These are phyloP conservation scores for Lasiodiplodia sp. DNA, from an alignment of 2,329 filamentous ascomycete species.

Conservation along the genomic window DNA sequence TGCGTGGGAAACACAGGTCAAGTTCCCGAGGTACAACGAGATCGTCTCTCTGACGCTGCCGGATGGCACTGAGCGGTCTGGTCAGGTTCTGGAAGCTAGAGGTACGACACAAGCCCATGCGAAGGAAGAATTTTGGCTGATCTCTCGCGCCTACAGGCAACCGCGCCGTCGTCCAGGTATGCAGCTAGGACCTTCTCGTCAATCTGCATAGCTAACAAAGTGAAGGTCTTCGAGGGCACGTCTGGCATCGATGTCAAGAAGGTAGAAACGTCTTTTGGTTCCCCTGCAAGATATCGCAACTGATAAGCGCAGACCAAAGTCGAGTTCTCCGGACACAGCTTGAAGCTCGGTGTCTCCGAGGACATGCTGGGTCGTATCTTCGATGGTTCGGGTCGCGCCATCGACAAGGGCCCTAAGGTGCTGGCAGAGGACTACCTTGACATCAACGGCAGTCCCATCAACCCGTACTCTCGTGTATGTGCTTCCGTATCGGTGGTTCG, in stretches of 20 bases:
- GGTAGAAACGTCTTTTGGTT: conserved; percentile 53
- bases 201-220: conserved; percentile 20
- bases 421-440: conserved; percentile 97
- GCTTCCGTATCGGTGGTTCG: conserved; percentile 33
- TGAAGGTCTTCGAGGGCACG: conserved; percentile 94
- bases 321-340: conserved; percentile 93
- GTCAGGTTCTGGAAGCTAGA: conserved; percentile 96
- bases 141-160: conserved; percentile 65
- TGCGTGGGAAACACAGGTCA: conserved; percentile 69
- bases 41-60: conserved; percentile 95
- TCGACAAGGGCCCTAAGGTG: conserved; percentile 99
- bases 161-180: conserved; percentile 92
- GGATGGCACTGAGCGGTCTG: conserved; percentile 91
- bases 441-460: conserved; percentile 98
- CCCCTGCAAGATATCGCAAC: conserved; percentile 37
- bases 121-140: conserved; percentile 6
- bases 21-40: conserved; percentile 97
- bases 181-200: neutral
- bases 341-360: conserved; percentile 98
- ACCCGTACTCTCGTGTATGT: conserved; percentile 92
- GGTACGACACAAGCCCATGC: conserved; percentile 62
- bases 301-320: conserved; percentile 77
- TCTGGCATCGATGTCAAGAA: conserved; percentile 98
- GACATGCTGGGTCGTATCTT: conserved; percentile 99
- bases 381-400: conserved; percentile 95